Conservation (phyloP, 805 yeast genomes). For the Ogataea trehalophila region DNA sequence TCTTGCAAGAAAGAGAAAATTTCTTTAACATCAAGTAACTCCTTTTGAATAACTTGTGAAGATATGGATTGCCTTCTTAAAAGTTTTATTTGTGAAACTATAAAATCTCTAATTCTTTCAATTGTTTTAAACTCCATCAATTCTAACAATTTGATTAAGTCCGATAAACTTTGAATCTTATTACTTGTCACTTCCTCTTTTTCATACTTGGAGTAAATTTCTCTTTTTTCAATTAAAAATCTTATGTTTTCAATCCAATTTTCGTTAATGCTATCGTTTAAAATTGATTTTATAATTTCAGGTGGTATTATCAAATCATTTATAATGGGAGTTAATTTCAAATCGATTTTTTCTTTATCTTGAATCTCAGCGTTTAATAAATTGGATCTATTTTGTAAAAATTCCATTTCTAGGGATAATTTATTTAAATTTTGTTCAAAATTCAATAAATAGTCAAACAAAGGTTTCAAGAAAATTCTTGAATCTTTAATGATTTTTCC, state of each 20-base stretch:
- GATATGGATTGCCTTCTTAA: constrained; percentile 62
- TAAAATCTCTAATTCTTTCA: constrained; percentile 70
- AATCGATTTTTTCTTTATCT: constrained; percentile 43
- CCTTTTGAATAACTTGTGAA: constrained; percentile 70
- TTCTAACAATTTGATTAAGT: constrained; percentile 35
- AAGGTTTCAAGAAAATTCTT: constrained; percentile 40
- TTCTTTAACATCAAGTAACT: constrained; percentile 58
- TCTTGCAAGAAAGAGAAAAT: constrained; percentile 51
- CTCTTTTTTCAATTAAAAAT: constrained; percentile 53
- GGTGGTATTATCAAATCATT: constrained; percentile 77
- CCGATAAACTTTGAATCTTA: constrained; percentile 14
- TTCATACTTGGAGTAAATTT: constrained; percentile 43
- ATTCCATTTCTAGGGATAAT: constrained; percentile 57
- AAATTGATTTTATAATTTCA: constrained; percentile 51
- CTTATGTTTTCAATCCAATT: constrained; percentile 65
- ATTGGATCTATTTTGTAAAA: constrained; percentile 49
- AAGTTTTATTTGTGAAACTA: constrained; percentile 60
- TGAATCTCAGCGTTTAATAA: constrained; percentile 43
- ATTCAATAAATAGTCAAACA: constrained; percentile 45
- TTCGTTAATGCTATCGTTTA: constrained; percentile 50
- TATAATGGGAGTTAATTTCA: constrained; percentile 65
- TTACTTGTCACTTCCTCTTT: constrained; percentile 7
- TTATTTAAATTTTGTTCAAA: constrained; percentile 56
- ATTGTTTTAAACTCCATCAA: constrained; percentile 57
- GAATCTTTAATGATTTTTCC: constrained; percentile 27